A percentile compares a stretch with the other conserved stretches of the same genome.
These are phyloP conservation scores for Porphyridium purpureum DNA, from an alignment of 23 red algal species.

Conservation along the genomic window DNA sequence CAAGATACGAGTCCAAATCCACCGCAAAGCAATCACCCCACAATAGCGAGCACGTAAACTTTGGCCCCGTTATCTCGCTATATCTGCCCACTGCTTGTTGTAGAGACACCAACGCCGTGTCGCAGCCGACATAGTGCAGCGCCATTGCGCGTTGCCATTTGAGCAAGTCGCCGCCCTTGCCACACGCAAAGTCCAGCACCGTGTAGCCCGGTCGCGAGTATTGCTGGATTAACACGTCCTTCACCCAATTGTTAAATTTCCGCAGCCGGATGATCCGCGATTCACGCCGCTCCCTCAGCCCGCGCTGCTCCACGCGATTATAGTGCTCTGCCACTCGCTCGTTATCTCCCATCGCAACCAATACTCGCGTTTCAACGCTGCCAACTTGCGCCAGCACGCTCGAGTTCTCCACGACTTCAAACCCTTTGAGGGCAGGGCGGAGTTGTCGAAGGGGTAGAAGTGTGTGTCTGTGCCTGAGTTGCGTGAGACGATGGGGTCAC, in stretches of 20 bases:
- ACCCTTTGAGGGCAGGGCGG: too few relatives aligned
- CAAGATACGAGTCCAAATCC: constrained; percentile 9
- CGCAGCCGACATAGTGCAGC: constrained; percentile 43
- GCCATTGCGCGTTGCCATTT: constrained; percentile 40
- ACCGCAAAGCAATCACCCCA: constrained; percentile 68
- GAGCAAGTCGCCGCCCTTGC: constrained; percentile 88
- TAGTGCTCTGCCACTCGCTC: too few relatives aligned
- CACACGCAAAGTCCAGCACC: constrained; percentile 81
- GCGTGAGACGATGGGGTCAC: too few relatives aligned
- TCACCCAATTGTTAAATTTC: constrained; percentile 98
- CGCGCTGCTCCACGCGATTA: too few relatives aligned
- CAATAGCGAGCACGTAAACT: constrained; percentile 43
- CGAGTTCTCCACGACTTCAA: too few relatives aligned
- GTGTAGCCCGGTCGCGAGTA: constrained; percentile 62
- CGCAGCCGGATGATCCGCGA: constrained; percentile 61
- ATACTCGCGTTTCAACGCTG: too few relatives aligned
- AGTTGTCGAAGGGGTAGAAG: too few relatives aligned
- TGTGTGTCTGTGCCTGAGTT: too few relatives aligned
- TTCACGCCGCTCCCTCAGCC: constrained; percentile 41
- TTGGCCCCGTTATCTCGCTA: constrained; percentile 16
- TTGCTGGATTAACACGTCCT: constrained; percentile 64
- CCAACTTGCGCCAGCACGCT: too few relatives aligned
- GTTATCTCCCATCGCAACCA: too few relatives aligned
- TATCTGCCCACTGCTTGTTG: constrained; percentile 40
- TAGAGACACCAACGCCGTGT: constrained; percentile 49